Base-by-base conservation (phyloP, 1,284 basidiomycete genomes). In the Boletus nobilissimus region DNA sequence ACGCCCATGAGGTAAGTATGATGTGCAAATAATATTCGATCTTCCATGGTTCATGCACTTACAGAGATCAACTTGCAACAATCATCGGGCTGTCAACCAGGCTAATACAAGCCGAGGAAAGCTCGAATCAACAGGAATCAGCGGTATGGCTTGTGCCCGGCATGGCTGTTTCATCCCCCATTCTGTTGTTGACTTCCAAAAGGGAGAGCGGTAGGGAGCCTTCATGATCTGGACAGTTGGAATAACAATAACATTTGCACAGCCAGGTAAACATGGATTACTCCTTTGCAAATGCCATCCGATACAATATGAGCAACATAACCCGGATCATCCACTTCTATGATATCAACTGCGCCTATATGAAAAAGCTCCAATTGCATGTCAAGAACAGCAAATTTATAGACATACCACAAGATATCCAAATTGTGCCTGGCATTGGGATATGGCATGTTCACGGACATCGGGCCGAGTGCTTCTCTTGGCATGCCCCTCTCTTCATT, bases 261-360 rank as follows among this genome's bases (percentile, higher is more conserved):
- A 57, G 54, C 13, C 54, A 57, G n/a, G 54, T 57, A 14, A 57
- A 57, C n/a, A 57, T 83, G 75, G 81, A 83, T 43, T 83, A 80
- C n/a, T 69, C 75, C 0, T 34, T 83, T 34, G 16, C 74, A 5
- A 39, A 80, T 32, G 78, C 80, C 4, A 32, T 81, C 9, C 13
- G 11, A 3, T 64, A 79, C 29, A 78, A 74, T 2, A 75, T 78
- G 57, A 10, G 24, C 1, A 39, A n/a, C 0, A 72, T 77, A 3
- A 14, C 11, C 1, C 6, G 38, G 16, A 68, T 57, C 0, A 63
- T 73, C 2, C n/a, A 16, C 18, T 77, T 80, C 39, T 81, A 81
- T 29, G 69, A 81, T 34, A 69, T 81, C 8, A 80, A 77, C 34
- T 80, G 80, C 39, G 26, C 71, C 19, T 81, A 78, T 38, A 39